Evolutionary conservation across 1,284 basidiomycete genomes (phyloP).

Genomic region (Spongispora temasekensis): DNA sequence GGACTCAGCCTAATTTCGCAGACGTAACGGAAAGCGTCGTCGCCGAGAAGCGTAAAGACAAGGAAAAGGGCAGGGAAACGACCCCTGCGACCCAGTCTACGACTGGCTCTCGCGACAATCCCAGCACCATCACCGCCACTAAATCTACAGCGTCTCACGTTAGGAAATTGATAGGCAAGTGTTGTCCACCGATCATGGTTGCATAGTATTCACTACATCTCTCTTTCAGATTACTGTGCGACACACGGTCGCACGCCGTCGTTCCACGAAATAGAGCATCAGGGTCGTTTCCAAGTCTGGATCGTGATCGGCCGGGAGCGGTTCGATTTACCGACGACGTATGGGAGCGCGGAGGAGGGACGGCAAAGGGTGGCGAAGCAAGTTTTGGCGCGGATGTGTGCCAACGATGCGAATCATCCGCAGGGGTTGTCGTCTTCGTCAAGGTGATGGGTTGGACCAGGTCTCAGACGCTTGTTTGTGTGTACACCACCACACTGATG

Average conservation of each 20-base stretch:
- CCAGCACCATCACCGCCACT: not conserved
- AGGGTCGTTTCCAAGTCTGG: conserved; percentile 41
- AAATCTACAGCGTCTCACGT: conserved; percentile 24
- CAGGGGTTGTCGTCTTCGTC: too few relatives aligned
- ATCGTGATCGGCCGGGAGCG: conserved; percentile 43
- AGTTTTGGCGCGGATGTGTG: conserved; percentile 39
- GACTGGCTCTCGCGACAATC: not conserved
- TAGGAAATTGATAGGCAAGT: conserved; percentile 28
- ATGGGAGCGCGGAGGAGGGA: conserved; percentile 37
- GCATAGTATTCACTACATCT: not conserved
- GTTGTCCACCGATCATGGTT: not conserved
- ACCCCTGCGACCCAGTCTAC: not conserved
- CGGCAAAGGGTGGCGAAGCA: conserved; percentile 42
- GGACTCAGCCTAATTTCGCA: conserved; percentile 1
- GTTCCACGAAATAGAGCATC: conserved; percentile 33
- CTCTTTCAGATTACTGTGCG: conserved; percentile 37
- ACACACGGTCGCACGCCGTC: conserved; percentile 29
- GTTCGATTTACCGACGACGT: conserved; percentile 42
- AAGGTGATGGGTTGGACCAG: too few relatives aligned
- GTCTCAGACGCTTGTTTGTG: too few relatives aligned
- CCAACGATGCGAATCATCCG: too few relatives aligned
- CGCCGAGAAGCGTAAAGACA: not conserved
- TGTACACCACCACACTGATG: too few relatives aligned
- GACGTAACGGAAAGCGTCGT: not conserved
- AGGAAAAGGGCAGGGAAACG: conserved; percentile 12